Evolutionary conservation across 345 rosid genomes (phyloP), one percentile per base, ranked within the genome.

Genomic region (Moricandia moricandioides): DNA sequence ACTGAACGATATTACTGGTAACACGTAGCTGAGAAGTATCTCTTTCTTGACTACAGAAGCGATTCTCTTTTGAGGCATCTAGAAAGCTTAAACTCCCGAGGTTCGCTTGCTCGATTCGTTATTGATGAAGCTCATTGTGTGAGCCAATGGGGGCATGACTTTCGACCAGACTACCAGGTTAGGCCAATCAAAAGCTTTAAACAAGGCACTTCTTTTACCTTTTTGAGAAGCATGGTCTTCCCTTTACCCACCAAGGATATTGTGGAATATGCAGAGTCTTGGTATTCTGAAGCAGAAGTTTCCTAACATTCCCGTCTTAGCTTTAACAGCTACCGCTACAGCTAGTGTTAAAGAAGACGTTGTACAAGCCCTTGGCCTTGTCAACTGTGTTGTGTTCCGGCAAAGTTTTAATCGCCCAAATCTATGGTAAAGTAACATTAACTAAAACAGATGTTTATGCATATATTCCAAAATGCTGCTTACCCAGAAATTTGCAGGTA

Each of bases 71-170:
- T 94, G 84, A 83, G 97, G 73, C 88, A 91, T 29, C 82, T 94
- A 83, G 95, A 90, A 56, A 86, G 73, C 81, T 85, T 94, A 82
- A 88, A 86, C 80, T 77, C 90, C 59, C 91, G 92, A 75, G 87
- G 85, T 55, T 78, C 90, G 81, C 97, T 94, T 78, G 88, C 96
- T 57, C 88, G 99, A 85, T 88, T 94, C 82, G 99, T 94, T 58
- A 94, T 94, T 81, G 99, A 94, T 78, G 99, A 94, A 88, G 99
- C 99, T 69, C 99, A 94, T 62, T 94, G 99, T 77, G 97, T 94
- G 81, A 94, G 99, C 83, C 99, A 94, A 82, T 94, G 99, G 99
- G 99, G 99, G 40, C 99, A 94, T 83, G 99, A 94, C 83, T 94
- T 94, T 87, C 90, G 99, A 84, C 97, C 99, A 17, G 99, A 95